Conservation (phyloP, 208 protist genomes). For the Endotrypanum monterogeii region DNA sequence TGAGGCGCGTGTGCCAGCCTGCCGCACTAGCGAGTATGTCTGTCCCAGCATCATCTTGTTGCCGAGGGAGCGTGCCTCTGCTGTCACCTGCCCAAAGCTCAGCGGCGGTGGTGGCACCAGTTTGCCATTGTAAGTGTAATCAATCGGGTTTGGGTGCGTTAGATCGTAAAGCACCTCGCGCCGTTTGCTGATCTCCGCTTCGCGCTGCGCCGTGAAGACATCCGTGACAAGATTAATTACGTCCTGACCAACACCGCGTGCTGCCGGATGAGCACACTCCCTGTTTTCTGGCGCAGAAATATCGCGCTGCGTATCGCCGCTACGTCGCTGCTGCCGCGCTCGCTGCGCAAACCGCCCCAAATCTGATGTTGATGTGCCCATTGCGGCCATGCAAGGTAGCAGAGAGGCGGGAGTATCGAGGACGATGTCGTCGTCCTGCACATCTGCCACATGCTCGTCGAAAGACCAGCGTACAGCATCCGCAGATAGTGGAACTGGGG, state of each 20-base stretch:
- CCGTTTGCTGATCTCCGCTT: slow-evolving; percentile 54
- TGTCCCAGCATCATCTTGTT: slow-evolving; percentile 76
- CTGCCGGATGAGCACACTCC: slow-evolving; percentile 43
- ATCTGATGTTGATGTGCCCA: not conserved
- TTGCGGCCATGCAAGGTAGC: slow-evolving; percentile 16
- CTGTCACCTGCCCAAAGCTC: slow-evolving; percentile 81
- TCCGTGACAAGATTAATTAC: slow-evolving; percentile 90
- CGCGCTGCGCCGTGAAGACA: slow-evolving; percentile 68
- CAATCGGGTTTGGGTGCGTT: slow-evolving; percentile 74
- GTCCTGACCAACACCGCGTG: slow-evolving; percentile 69
- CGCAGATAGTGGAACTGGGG: not conserved
- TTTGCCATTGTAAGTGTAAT: slow-evolving; percentile 89
- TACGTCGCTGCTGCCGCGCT: not conserved
- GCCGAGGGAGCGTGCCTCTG: slow-evolving; percentile 64
- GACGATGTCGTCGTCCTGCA: slow-evolving; percentile 58
- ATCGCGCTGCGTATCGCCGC: not conserved
- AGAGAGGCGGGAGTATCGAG: slow-evolving; percentile 45
- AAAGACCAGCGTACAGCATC: slow-evolving; percentile 7
- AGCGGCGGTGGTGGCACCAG: slow-evolving; percentile 87
- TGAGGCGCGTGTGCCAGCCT: slow-evolving; percentile 56
- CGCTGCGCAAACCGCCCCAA: slow-evolving; percentile 5
- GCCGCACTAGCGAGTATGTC: slow-evolving; percentile 74
- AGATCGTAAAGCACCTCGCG: slow-evolving; percentile 82
- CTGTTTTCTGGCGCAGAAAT: slow-evolving; percentile 27
- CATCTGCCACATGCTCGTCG: slow-evolving; percentile 1